These are phyloP conservation scores for Closterium sp. DNA, from an alignment of 139 green algal species.

Conservation along the genomic window DNA sequence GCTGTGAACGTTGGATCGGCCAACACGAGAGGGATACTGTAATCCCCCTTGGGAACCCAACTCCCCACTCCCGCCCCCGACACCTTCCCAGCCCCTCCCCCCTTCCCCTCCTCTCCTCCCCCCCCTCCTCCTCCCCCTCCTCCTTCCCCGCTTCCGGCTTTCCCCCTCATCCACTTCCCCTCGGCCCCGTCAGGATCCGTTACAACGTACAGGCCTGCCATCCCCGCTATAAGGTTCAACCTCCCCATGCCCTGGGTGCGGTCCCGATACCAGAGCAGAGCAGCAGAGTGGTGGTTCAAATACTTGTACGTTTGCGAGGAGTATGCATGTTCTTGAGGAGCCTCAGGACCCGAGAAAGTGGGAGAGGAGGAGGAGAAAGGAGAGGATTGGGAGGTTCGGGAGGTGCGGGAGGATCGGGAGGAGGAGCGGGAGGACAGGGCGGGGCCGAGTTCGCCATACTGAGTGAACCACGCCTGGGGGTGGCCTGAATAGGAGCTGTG, in stretches of 20 bases:
- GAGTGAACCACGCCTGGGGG: conserved; percentile 18
- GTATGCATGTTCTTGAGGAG: background rate
- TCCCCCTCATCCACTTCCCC: background rate
- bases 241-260: conserved; percentile 24
- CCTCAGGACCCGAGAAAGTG: background rate
- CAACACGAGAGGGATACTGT: background rate
- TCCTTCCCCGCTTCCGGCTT: background rate
- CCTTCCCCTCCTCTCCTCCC: background rate
- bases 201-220: conserved; percentile 29
- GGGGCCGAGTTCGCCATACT: background rate
- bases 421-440: background rate
- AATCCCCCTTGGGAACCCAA: background rate
- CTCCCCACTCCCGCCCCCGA: background rate
- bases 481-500: conserved; percentile 4
- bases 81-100: background rate
- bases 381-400: too few species aligned
- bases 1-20: background rate
- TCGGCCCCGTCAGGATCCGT: conserved; percentile 14
- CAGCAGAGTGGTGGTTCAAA: conserved; percentile 3
- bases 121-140: background rate
- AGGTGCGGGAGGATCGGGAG: background rate
- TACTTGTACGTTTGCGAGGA: conserved; percentile 6
- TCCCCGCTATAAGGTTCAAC: conserved; percentile 17
- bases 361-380: background rate
- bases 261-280: conserved; percentile 38